These are phyloP conservation scores for Halophytophthora batemanensis DNA, from an alignment of 352 stramenopile genomes.

Conservation along the genomic window DNA sequence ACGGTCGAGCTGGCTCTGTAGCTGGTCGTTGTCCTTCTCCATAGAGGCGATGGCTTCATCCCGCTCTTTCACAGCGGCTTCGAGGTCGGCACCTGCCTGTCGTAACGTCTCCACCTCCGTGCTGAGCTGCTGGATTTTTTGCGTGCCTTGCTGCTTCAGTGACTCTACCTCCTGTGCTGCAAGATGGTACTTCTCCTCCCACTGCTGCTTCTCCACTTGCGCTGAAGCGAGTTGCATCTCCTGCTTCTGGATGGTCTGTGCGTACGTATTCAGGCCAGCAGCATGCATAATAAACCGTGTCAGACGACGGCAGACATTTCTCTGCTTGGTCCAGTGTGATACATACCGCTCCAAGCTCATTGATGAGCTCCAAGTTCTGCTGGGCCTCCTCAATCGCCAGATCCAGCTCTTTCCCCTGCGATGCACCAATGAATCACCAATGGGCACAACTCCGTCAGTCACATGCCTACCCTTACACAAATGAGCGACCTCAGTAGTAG, in stretches of 20 bases:
- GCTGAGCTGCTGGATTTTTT: conserved; percentile 52
- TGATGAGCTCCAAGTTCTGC: conserved; percentile 62
- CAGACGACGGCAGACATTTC: not conserved
- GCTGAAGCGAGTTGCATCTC: conserved; percentile 51
- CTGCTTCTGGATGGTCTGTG: conserved; percentile 53
- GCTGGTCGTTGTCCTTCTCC: conserved; percentile 36
- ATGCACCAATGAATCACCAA: not conserved
- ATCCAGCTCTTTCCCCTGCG: conserved; percentile 69
- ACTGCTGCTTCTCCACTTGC: conserved; percentile 66
- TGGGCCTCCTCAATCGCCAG: conserved; percentile 69
- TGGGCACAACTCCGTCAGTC: conserved; percentile 1
- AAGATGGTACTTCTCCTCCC: conserved; percentile 78
- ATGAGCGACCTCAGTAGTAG: not conserved
- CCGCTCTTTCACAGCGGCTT: conserved; percentile 41
- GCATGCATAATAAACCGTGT: conserved; percentile 1
- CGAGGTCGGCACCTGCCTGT: conserved; percentile 44
- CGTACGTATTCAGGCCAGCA: not conserved
- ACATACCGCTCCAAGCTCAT: conserved; percentile 45
- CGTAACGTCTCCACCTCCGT: conserved; percentile 46
- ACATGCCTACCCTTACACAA: not conserved
- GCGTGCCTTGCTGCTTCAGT: conserved; percentile 47
- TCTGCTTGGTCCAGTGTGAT: not conserved
- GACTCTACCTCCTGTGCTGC: conserved; percentile 45
- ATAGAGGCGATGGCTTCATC: conserved; percentile 32
- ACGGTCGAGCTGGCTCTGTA: conserved; percentile 41